Evolutionary conservation across 106 monocot genomes (phyloP), one percentile per base, ranked within the genome.

Genomic region (Dendrobium nobile): DNA sequence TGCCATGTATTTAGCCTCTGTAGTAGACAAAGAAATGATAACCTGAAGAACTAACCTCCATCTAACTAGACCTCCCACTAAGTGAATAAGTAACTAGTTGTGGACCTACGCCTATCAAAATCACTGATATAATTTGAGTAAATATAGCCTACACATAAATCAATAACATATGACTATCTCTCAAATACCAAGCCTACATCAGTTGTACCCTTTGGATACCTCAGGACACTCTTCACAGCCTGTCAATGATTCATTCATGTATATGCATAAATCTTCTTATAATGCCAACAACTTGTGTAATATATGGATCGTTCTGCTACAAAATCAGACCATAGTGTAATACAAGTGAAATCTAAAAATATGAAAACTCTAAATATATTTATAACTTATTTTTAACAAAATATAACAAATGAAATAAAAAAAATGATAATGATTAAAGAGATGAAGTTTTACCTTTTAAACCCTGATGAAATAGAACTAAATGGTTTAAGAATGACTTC

Each of bases 31-130:
- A 22, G 72, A 24, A 9, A 79, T 24, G 17, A 26, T 28, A 20
- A 11, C 26, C 2, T 84, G 9, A 5, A 84, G 19, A 41, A 20
- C 75, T 2, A 79, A 20, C 20, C 41, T 84, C 80, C 84, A 84
- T 72, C 68, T 67, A 11, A 47, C 11, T 80, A 8, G 77, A 20
- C 31, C 68, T 84, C 80, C 80, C 77, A 56, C 68, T 41, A 13
- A 68, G 67, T 80, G 67, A 84, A 84, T 5, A 77, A 13, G 80
- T 79, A 84, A 4, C 45, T 10, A 16, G 79, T 75, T 33, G 79
- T 22, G 47, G 79, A 65, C 22, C 75, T 64, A 47, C n/a, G 27
- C n/a, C 15, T 75, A 59, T 84, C 64, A 16, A 79, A 1, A 75
- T 84, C 64, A 13, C 79, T 31, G 7, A 11, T 54, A 55, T 24